These are phyloP conservation scores for Amanita rubescens DNA, from an alignment of 768 basidiomycete species.

Conservation along the genomic window DNA sequence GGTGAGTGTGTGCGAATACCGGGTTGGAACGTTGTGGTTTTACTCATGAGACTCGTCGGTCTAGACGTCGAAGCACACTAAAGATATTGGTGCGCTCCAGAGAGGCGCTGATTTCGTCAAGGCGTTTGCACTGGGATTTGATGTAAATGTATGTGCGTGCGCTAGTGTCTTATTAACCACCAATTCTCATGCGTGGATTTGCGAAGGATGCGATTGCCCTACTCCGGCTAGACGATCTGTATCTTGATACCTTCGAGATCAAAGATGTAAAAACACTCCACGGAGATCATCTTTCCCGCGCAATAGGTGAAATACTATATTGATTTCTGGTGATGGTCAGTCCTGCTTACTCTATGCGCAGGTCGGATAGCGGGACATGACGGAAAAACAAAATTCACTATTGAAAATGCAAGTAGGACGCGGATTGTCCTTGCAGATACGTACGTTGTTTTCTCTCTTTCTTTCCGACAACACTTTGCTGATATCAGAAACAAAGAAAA, in stretches of 20 bases:
- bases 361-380: conserved; percentile 98
- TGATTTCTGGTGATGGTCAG: neutral
- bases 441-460: conserved; percentile 50
- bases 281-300: conserved; percentile 96
- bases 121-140: conserved; percentile 91
- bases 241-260: conserved; percentile 97
- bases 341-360: conserved; percentile 24
- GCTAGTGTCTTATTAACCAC: neutral
- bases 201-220: conserved; percentile 89
- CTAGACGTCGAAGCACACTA: conserved; percentile 92
- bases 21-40: neutral
- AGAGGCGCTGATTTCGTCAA: conserved; percentile 97
- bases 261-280: conserved; percentile 98
- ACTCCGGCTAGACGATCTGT: conserved; percentile 91
- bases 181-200: neutral
- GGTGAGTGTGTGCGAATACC: conserved; percentile 43
- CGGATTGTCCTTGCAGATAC: conserved; percentile 98
- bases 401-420: conserved; percentile 94
- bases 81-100: conserved; percentile 87
- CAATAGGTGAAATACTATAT: conserved; percentile 57
- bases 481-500: conserved; percentile 49
- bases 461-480: neutral
- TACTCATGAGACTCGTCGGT: neutral
- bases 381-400: conserved; percentile 97
- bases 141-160: conserved; percentile 68